phyloP scores from a whole-genome alignment of 257 asterid genomes.

The Rhazya stricta region DNA sequence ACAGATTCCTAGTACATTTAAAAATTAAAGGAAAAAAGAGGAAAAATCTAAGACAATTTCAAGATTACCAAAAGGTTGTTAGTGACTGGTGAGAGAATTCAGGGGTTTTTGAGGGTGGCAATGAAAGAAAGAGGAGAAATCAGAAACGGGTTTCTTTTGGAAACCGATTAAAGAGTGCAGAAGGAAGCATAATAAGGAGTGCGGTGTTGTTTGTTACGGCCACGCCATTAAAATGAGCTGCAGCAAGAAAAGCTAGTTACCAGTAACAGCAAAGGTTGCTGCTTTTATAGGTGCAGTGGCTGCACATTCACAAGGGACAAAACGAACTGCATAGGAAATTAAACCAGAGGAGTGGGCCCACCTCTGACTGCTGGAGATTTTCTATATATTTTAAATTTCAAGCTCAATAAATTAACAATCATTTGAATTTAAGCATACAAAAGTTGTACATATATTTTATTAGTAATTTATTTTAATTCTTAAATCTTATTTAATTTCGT shows the following conservation, averaged over 20 bases:
- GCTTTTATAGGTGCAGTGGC: constrained; percentile 11
- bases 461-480: too few relatives aligned
- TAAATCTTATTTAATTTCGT: too few relatives aligned
- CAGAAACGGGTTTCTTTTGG: neutral
- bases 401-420: neutral
- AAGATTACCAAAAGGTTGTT: too few relatives aligned
- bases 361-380: neutral
- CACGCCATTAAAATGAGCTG: constrained; percentile 12
- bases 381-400: neutral
- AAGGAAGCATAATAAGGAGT: constrained; percentile 1
- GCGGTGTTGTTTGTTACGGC: constrained; percentile 10
- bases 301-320: constrained; percentile 13
- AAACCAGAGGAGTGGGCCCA: constrained; percentile 2
- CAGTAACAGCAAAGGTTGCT: constrained; percentile 6
- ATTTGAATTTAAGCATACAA: neutral
- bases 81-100: constrained; percentile 4
- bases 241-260: constrained; percentile 8
- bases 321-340: constrained; percentile 9
- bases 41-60: neutral
- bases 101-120: neutral
- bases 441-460: neutral
- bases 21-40: neutral
- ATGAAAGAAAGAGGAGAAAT: neutral
- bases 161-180: neutral
- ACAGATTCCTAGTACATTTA: constrained; percentile 2